Conservation (phyloP, 1,139 yeast genomes). For the Kluyveromyces sp. region DNA sequence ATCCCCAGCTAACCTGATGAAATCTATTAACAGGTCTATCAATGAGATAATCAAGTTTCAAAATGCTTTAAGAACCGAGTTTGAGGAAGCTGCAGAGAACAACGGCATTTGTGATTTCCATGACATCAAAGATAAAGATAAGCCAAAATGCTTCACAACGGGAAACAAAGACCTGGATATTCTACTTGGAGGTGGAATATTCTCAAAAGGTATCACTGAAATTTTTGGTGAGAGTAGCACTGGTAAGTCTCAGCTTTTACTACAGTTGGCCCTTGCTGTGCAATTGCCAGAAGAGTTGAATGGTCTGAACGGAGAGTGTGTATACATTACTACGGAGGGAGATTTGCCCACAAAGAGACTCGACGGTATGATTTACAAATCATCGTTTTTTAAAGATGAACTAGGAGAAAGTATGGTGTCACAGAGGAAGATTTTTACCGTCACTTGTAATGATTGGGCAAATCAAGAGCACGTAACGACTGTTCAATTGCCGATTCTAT, state of each 20-base stretch:
- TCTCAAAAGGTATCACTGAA: constrained; percentile 63
- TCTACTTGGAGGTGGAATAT: constrained; percentile 62
- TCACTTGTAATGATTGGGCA: constrained; percentile 63
- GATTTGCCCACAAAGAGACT: constrained; percentile 61
- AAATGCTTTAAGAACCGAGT: constrained; percentile 27
- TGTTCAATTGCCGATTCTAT: constrained; percentile 60
- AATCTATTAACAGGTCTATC: constrained; percentile 41
- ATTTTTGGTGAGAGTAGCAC: constrained; percentile 77
- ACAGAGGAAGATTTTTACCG: constrained; percentile 49
- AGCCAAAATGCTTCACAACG: constrained; percentile 39
- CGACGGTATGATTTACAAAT: constrained; percentile 31
- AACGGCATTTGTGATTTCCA: constrained; percentile 10
- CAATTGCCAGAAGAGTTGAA: constrained; percentile 43
- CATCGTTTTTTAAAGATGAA: constrained; percentile 25
- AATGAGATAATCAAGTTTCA: constrained; percentile 43
- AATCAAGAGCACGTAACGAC: constrained; percentile 66
- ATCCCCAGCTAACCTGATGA: constrained; percentile 37
- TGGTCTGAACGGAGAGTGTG: constrained; percentile 43
- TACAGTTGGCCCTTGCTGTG: constrained; percentile 55
- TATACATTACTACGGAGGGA: constrained; percentile 74
- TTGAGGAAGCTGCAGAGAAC: constrained; percentile 16
- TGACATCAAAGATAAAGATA: background rate
- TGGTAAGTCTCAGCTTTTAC: constrained; percentile 73
- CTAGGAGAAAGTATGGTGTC: constrained; percentile 26
- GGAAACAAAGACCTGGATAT: constrained; percentile 56